Base-by-base conservation (phyloP, 768 basidiomycete species). In the Boletellus sp. region DNA sequence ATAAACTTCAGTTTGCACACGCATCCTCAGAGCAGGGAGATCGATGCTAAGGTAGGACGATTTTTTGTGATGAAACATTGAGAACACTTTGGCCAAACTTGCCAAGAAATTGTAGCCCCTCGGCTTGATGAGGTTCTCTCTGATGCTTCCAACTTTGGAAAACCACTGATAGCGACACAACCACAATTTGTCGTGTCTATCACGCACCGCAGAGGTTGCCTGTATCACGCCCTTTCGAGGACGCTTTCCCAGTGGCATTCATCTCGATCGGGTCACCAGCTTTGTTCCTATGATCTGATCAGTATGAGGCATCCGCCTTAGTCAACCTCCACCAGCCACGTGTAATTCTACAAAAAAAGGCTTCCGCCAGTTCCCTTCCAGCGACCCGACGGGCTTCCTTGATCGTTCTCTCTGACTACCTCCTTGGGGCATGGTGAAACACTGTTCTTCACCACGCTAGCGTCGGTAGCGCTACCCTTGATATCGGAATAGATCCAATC, bases 331-430 rank as follows among this genome's bases (percentile, higher is more conserved):
- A 64, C 64, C 77, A n/a, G 78, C 78, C 17, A 74, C 76, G 49
- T 80, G 79, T 11, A 76, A 52, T 55, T 79, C 78, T 0, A 79
- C 66, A n/a, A 52, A 67, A 80, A 50, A 78, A 77, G 3, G 74
- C 73, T 22, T 79, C 75, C 1, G 56, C 52, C 4, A 68, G 71
- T 36, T 68, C 57, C 48, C n/a, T n/a, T n/a, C 51, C 50, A 7
- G 69, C 66, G 13, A 55, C 44, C 6, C 56, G 54, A 44, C 68
- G 70, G 3, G 70, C 70, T 16, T 59, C 59, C 47, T 53, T 64
- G 46, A 71, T 72, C 24, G 68, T 67, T 60, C 58, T 3, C 59
- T 60, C 49, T 71, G 70, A 50, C 64, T 64, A 46, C 66, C 62
- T 1, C 66, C 67, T 42, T 65, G 68, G 57, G n/a, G n/a, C n/a